phyloP scores from a whole-genome alignment of 495 filamentous ascomycete species.

The Collariella sp. region DNA sequence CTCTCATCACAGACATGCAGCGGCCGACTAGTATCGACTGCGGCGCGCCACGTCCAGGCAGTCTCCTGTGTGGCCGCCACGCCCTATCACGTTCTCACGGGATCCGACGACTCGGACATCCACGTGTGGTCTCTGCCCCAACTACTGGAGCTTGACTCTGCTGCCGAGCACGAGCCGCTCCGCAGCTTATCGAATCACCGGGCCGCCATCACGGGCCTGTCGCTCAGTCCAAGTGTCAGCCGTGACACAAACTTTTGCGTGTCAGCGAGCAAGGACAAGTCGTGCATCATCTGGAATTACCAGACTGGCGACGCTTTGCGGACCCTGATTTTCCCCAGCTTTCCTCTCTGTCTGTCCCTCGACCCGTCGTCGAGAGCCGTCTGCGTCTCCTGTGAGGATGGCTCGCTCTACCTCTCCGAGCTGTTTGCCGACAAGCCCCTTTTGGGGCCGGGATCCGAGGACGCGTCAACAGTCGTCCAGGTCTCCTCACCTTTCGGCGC shows the following conservation, averaged over 20 bases:
- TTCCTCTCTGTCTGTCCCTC: constrained; percentile 61
- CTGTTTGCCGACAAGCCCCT: constrained; percentile 55
- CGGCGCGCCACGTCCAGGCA: constrained; percentile 75
- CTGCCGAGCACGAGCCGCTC: constrained; percentile 46
- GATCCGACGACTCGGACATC: constrained; percentile 79
- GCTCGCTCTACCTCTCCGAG: constrained; percentile 71
- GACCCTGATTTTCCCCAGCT: constrained; percentile 67
- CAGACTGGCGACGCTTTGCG: constrained; percentile 63
- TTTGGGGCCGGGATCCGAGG: constrained; percentile 48
- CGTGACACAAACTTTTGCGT: constrained; percentile 61
- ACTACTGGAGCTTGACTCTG: constrained; percentile 53
- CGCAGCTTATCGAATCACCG: constrained; percentile 71
- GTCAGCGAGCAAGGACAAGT: constrained; percentile 71
- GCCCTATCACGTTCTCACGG: constrained; percentile 73
- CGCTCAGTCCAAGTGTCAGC: constrained; percentile 56
- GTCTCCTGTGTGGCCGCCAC: constrained; percentile 68
- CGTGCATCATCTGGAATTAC: constrained; percentile 84
- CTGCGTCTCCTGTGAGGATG: constrained; percentile 76
- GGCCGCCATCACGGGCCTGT: constrained; percentile 64
- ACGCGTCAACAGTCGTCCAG: constrained; percentile 43
- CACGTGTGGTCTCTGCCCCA: constrained; percentile 78
- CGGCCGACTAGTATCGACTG: constrained; percentile 80
- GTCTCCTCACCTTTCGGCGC: constrained; percentile 54
- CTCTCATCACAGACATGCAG: constrained; percentile 56
- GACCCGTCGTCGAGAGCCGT: constrained; percentile 79